Base-by-base conservation (phyloP, 805 yeast genomes). In the Starmerella roubikii region DNA sequence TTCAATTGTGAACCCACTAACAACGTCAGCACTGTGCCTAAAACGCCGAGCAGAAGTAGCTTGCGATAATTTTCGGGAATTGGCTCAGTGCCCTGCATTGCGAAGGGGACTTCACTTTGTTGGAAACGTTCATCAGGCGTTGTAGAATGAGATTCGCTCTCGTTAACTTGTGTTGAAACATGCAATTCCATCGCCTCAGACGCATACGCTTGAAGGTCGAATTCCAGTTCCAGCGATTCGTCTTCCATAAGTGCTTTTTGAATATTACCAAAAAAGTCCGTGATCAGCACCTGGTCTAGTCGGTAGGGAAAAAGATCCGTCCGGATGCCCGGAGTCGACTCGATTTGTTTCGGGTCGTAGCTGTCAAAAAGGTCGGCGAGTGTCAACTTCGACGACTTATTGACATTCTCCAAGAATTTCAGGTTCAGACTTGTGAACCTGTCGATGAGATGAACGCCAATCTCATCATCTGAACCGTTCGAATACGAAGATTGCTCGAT, bases 361-460 rank as follows among this genome's bases (percentile, higher is more conserved):
- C 78, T 78, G 40, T 74, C 86, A 52, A 91, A 82, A 46, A 91
- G 64, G 53, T 88, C 94, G 52, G 79, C 77, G 54, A 91, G 63
- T 3, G 96, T 82, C 46, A 66, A 62, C 21, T 72, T 65, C 1
- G 94, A 82, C 49, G 76, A 75, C 58, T 75, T 80, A 39, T 80
- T 78, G 37, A 91, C 75, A 29, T 69, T 66, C 61, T 88, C 98
- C 53, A 91, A 67, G 54, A 77, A 91, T 42, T 85, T 95, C 49
- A 91, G 67, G 38, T 84, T 86, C 60, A 74, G 84, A 58, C 85
- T 86, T 0, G 99, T 91, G 63, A 91, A 91, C 51, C 98, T 67
- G 58, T 91, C 99, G 53, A 91, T 91, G 11, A 91, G 95, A 0
- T 98, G 96, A 37, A 91, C 97, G 7, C 99, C 99, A 35, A 91